phyloP scores from a whole-genome alignment of 2,329 filamentous ascomycete genomes.

The Tolypocladium tundrense region DNA sequence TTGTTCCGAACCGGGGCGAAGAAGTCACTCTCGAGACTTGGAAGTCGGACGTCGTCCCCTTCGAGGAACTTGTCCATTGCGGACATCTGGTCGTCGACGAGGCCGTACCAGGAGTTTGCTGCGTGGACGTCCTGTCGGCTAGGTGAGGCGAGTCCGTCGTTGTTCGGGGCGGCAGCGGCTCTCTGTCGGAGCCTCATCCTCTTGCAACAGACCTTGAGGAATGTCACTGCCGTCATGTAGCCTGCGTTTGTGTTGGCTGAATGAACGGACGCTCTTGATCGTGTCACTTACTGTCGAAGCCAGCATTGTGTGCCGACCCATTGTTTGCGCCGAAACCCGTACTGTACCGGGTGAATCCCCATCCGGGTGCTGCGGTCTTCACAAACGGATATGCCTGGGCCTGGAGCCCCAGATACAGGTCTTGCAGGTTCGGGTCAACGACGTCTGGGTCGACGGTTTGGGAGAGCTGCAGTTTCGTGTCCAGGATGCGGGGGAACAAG shows the following conservation, averaged over 20 bases:
- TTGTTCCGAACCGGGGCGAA: not conserved
- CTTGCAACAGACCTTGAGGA: conserved; percentile 18
- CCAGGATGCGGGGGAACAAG: conserved; percentile 38
- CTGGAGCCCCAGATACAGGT: not conserved
- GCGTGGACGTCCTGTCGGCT: not conserved
- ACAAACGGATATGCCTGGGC: conserved; percentile 1
- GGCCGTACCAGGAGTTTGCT: not conserved
- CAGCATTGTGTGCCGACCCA: conserved; percentile 40
- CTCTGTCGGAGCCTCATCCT: not conserved
- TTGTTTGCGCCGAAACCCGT: conserved; percentile 5
- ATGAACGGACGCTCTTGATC: too few species aligned
- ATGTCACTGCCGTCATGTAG: conserved; percentile 31
- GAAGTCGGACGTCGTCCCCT: not conserved
- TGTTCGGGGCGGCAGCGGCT: not conserved
- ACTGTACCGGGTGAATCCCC: not conserved
- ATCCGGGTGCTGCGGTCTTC: not conserved
- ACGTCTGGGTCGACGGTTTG: not conserved
- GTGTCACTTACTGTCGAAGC: conserved; percentile 41
- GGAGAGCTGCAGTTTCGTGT: conserved; percentile 28
- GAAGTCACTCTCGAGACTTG: not conserved
- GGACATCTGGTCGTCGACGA: not conserved
- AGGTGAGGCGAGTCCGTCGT: too few species aligned
- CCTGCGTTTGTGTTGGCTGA: conserved; percentile 10
- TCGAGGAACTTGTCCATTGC: not conserved
- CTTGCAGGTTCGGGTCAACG: conserved; percentile 17